These are phyloP conservation scores for Conticribra weissflogii DNA, from an alignment of 108 stramenopile genomes.

Conservation along the genomic window DNA sequence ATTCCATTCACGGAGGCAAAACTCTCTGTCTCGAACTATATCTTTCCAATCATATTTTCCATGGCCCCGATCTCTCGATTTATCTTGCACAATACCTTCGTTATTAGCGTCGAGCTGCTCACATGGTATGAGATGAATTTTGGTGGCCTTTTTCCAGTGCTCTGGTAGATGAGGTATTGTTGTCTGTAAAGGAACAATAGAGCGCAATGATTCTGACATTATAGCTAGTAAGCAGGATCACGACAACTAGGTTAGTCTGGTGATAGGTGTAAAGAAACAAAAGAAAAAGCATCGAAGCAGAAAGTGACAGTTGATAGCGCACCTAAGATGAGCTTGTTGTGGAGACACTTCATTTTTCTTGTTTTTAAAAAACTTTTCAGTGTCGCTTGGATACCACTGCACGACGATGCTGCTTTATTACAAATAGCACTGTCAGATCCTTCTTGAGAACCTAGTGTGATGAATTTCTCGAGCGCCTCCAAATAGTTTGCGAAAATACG, in stretches of 20 bases:
- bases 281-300: not conserved
- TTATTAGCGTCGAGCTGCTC: not conserved
- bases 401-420: constrained; percentile 9
- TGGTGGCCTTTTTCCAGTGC: constrained; percentile 23
- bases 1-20: constrained; percentile 18
- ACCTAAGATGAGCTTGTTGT: constrained; percentile 79
- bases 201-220: constrained; percentile 36
- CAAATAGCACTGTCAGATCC: constrained; percentile 22
- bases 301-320: too few relatives aligned
- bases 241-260: not conserved
- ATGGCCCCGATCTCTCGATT: not conserved
- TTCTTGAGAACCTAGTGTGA: constrained; percentile 13
- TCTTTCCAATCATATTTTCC: not conserved
- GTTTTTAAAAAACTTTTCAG: constrained; percentile 65
- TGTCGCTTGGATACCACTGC: constrained; percentile 39
- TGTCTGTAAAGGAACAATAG: constrained; percentile 10
- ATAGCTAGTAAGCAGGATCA: constrained; percentile 28
- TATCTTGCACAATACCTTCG: not conserved
- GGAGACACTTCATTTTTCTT: constrained; percentile 63
- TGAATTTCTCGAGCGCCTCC: constrained; percentile 53
- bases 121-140: not conserved
- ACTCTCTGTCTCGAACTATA: not conserved
- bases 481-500: constrained; percentile 75
- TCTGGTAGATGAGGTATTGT: constrained; percentile 13
- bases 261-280: not conserved